These are phyloP conservation scores for Coelastrella sp. DNA, from an alignment of 139 green algal species.

Conservation along the genomic window DNA sequence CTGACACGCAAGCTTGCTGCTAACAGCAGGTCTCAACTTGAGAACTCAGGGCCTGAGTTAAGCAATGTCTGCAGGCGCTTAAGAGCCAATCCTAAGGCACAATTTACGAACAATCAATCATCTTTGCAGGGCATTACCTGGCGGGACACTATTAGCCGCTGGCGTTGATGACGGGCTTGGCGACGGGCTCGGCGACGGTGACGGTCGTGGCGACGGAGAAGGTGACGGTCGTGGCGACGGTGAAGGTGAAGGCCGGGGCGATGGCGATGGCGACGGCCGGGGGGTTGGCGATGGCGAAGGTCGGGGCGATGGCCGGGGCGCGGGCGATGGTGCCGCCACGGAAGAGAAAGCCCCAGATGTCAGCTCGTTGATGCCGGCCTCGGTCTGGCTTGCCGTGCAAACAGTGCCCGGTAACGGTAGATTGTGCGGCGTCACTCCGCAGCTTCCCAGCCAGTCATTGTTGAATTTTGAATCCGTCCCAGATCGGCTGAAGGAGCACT, in stretches of 20 bases:
- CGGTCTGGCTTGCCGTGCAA: neutral
- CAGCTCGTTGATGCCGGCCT: neutral
- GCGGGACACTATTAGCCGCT: neutral
- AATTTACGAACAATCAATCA: too few relatives aligned
- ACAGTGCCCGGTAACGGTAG: neutral
- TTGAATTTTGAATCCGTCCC: neutral
- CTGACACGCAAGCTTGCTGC: too few relatives aligned
- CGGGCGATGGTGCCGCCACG: neutral
- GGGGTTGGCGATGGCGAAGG: neutral
- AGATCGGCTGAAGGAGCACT: slow-evolving; percentile 9
- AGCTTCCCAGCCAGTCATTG: slow-evolving; percentile 20
- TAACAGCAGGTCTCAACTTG: too few relatives aligned
- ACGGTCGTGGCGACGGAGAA: neutral
- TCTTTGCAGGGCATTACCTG: neutral
- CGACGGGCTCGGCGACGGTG: neutral
- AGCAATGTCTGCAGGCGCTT: too few relatives aligned
- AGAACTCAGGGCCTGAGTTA: too few relatives aligned
- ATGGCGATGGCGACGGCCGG: neutral
- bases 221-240: neutral
- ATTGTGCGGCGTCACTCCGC: neutral
- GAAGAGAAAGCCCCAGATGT: neutral
- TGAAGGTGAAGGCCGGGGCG: neutral
- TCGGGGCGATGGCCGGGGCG: neutral
- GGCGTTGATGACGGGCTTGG: neutral
- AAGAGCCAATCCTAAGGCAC: too few relatives aligned